These are phyloP conservation scores for Parastagonospora avenae DNA, from an alignment of 2,329 filamentous ascomycete genomes.

Conservation along the genomic window DNA sequence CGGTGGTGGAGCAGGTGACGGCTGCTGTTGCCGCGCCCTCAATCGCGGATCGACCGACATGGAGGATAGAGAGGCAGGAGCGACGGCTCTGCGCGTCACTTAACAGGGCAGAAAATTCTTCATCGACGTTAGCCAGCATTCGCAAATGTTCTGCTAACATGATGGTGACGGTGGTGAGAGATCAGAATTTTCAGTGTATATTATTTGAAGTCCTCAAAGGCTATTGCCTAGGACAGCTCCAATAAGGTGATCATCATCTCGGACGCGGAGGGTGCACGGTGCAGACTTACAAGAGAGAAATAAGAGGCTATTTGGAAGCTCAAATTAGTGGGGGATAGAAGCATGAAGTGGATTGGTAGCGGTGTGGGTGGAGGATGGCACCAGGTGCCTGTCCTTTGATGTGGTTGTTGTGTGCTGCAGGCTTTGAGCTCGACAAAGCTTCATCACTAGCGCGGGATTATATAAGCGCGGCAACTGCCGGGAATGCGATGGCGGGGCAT, in stretches of 20 bases:
- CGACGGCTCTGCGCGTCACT: too few relatives aligned
- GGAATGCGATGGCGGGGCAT: conserved; percentile 11
- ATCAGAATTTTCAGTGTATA: conserved; percentile 51
- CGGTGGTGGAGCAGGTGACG: conserved; percentile 57
- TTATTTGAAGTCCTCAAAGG: conserved; percentile 56
- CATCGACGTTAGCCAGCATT: conserved; percentile 27
- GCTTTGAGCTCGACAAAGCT: conserved; percentile 12
- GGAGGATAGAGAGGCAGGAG: conserved; percentile 2
- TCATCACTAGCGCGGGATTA: conserved; percentile 6
- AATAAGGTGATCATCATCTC: conserved; percentile 69
- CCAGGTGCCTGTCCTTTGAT: too few relatives aligned
- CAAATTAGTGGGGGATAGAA: conserved; percentile 4
- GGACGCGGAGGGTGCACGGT: conserved; percentile 9
- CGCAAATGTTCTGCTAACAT: conserved; percentile 3
- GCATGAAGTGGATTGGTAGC: conserved; percentile 1
- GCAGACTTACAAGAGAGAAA: conserved; percentile 17
- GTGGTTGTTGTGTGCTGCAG: conserved; percentile 9
- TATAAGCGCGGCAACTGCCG: conserved; percentile 14
- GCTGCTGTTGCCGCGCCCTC: conserved; percentile 50
- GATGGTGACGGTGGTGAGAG: conserved; percentile 24
- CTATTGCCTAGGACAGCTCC: conserved; percentile 72
- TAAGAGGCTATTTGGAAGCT: conserved; percentile 1
- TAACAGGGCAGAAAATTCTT: conserved; percentile 27
- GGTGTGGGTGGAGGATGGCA: not conserved
- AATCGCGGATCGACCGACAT: conserved; percentile 57